phyloP scores from a whole-genome alignment of 306 rosid genomes.

The Gillenia trifoliata region DNA sequence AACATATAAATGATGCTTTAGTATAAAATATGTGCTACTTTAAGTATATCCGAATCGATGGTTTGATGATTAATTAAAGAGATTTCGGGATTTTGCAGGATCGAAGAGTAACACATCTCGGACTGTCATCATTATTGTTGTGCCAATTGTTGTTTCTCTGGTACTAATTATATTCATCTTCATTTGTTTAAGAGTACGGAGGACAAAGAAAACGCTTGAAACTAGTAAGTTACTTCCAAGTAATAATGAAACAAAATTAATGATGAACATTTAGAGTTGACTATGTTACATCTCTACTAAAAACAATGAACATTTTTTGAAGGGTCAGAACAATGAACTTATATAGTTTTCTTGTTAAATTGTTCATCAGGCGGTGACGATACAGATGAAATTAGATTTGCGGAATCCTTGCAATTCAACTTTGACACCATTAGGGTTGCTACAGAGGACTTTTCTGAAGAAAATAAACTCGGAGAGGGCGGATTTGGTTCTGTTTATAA shows the following conservation, averaged over 20 bases:
- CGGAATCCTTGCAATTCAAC: background rate
- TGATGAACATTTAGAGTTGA: background rate
- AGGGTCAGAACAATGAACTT: too few species aligned
- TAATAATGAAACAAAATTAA: background rate
- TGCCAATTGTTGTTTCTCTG: background rate
- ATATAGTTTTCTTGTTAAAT: background rate
- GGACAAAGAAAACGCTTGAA: background rate
- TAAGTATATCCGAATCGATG: background rate
- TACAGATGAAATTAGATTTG: background rate
- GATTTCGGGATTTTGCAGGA: background rate
- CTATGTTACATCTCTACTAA: too few species aligned
- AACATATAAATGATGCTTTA: background rate
- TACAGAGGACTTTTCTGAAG: conserved; percentile 4
- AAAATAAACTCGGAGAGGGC: background rate
- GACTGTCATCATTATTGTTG: background rate
- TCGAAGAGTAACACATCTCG: background rate
- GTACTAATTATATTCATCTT: background rate
- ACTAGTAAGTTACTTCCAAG: background rate
- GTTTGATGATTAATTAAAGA: background rate
- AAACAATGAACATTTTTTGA: too few species aligned
- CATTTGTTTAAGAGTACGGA: background rate
- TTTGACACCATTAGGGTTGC: conserved; percentile 1
- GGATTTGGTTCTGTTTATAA: conserved; percentile 3
- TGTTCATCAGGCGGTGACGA: background rate
- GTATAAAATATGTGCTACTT: too few species aligned